Base-by-base conservation (phyloP, 805 yeast species). In the Kodamaea leandrae region DNA sequence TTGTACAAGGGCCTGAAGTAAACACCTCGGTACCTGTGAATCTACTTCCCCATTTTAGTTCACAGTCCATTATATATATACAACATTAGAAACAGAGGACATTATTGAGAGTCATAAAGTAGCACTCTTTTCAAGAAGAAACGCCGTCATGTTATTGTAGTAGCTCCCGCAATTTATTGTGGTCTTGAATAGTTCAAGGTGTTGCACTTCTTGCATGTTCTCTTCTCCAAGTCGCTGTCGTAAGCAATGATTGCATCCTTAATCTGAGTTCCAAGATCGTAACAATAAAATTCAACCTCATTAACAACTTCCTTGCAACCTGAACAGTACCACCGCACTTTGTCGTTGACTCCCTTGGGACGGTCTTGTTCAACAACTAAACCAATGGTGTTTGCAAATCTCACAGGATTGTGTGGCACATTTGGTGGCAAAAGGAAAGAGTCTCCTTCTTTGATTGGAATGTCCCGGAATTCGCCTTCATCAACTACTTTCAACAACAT, bases 361-460 rank as follows among this genome's bases (percentile, higher is more conserved):
- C 97, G 72, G 57, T 88, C 95, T 62, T 90, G 96, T 55, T 90
- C 97, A 13, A 90, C 84, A 2, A 90, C 97, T 32, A 90, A 68
- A 0, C 97, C 97, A 13, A 90, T 81, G 0, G 96, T 88, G 52
- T 90, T 69, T 2, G 83, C 84, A 58, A 78, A 90, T 53, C 97
- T 71, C 6, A 86, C 91, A 0, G 97, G 97, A 51, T 82, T 85
- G 60, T 90, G 97, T 1, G 97, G 97, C 2, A 77, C 76, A 56
- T 86, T 86, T 0, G 82, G 82, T 2, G 96, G 96, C 15, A 89
- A 73, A 49, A 90, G 65, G 56, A 86, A 90, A n/a, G 93, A 82
- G 50, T 86, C 95, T 6, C 96, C 96, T 54, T 90, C 96, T 32
- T 74, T 68, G 41, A 90, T 89, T 2, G 74, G 66, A 15, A 90